Evolutionary conservation across 306 rosid species (phyloP).

Genomic region (Malus domestica): ASM211411v1 NC_041795.1:8688501-8689000

Average conservation of each 20-base stretch:
- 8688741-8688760: slow-evolving; percentile 79
- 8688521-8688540: slow-evolving; percentile 29
- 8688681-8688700: slow-evolving; percentile 34
- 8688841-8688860: slow-evolving; percentile 35
- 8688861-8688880: slow-evolving; percentile 38
- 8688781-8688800: slow-evolving; percentile 31
- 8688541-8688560: slow-evolving; percentile 65
- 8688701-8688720: slow-evolving; percentile 26
- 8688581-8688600: slow-evolving; percentile 58
- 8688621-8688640: slow-evolving; percentile 48
- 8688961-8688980: slow-evolving; percentile 23
- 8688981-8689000: slow-evolving; percentile 20
- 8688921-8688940: slow-evolving; percentile 40
- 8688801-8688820: slow-evolving; percentile 42
- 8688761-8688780: slow-evolving; percentile 31
- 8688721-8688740: slow-evolving; percentile 63
- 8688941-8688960: slow-evolving; percentile 43
- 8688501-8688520: slow-evolving; percentile 17
- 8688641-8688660: slow-evolving; percentile 43
- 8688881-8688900: slow-evolving; percentile 32
- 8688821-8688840: slow-evolving; percentile 43
- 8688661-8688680: slow-evolving; percentile 23
- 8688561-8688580: slow-evolving; percentile 11
- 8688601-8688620: slow-evolving; percentile 50
- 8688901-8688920: slow-evolving; percentile 35